Base-by-base conservation (phyloP, 306 rosid genomes). In the Astragalus membranaceus region DNA sequence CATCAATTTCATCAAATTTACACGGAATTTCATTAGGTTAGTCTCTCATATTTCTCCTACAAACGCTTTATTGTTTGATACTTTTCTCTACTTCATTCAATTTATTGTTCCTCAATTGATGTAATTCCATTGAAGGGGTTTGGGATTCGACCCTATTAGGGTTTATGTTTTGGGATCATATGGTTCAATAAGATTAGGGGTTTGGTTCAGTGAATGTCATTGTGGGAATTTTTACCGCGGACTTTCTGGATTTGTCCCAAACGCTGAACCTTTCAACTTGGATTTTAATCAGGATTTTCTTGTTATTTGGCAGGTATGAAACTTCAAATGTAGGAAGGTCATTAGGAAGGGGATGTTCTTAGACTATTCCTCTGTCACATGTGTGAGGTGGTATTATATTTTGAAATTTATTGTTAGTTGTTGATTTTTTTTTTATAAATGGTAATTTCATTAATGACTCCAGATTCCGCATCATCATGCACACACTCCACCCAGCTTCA, bases 281-380 rank as follows among this genome's bases (percentile, higher is more conserved):
- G 79, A 75, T 55, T 66, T 52, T 75, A 55, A 66, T 61, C 2
- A 48, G 53, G 50, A 5, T 20, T 75, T 58, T 55, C 58, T 75
- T 67, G 64, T 58, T 35, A 15, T 43, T 54, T 66, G 73, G 60
- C 59, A 56, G 73, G 67, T 75, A 75, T 66, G 52, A 66, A 55
- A 56, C 67, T 55, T 65, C 74, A 66, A 66, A 44, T 44, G 32
- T 73, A 8, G 67, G 59, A 12, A 75, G 73, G 47, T 59, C 41
- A 17, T 11, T 74, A 54, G 66, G 48, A 64, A 63, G 46, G 55
- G 58, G 66, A 43, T 56, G 26, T 75, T 55, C 74, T 66, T 55
- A 55, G 50, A 66, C 57, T 55, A 33, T 56, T 55, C 60, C 44
- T 64, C 30, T 65, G 39, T n/a, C n/a, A n/a, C n/a, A n/a, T n/a